Conservation (phyloP, 1,284 basidiomycete genomes). For the Cryptococcus wingfieldii region DNA sequence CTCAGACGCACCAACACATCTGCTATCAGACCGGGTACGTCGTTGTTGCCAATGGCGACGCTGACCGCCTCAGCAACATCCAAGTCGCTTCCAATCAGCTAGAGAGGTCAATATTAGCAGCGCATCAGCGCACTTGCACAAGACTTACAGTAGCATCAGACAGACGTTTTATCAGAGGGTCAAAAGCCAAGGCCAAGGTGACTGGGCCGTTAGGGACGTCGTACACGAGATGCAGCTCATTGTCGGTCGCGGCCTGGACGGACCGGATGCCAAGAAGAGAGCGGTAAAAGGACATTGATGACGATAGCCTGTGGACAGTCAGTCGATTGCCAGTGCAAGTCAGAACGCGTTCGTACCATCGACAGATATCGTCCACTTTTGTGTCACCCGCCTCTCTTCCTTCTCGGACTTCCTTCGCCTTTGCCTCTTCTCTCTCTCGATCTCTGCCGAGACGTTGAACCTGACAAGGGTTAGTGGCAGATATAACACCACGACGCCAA, state of each 20-base stretch:
- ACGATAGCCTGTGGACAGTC: slow-evolving; percentile 59
- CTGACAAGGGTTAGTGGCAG: slow-evolving; percentile 10
- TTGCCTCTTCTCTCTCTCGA: slow-evolving; percentile 65
- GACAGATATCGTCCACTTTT: slow-evolving; percentile 44
- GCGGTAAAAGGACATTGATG: slow-evolving; percentile 61
- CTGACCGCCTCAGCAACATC: slow-evolving; percentile 62
- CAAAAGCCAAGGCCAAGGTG: slow-evolving; percentile 33
- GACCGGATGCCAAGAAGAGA: slow-evolving; percentile 60
- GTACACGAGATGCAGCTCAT: slow-evolving; percentile 69
- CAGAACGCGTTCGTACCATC: slow-evolving; percentile 32
- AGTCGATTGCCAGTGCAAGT: neutral
- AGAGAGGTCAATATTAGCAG: neutral
- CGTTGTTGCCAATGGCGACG: slow-evolving; percentile 59
- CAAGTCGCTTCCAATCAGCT: slow-evolving; percentile 45
- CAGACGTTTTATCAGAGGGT: slow-evolving; percentile 27
- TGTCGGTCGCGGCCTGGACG: slow-evolving; percentile 61
- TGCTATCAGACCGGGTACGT: slow-evolving; percentile 65
- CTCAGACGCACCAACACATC: slow-evolving; percentile 58
- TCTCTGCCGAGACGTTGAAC: slow-evolving; percentile 62
- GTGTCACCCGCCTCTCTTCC: slow-evolving; percentile 56
- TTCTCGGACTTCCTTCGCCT: slow-evolving; percentile 53
- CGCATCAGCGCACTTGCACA: slow-evolving; percentile 1
- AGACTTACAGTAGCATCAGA: slow-evolving; percentile 34
- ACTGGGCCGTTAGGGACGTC: slow-evolving; percentile 22
- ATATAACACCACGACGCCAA: neutral